Base-by-base conservation (phyloP, 1,139 yeast species). In the Zygoascus hellenicus region DNA sequence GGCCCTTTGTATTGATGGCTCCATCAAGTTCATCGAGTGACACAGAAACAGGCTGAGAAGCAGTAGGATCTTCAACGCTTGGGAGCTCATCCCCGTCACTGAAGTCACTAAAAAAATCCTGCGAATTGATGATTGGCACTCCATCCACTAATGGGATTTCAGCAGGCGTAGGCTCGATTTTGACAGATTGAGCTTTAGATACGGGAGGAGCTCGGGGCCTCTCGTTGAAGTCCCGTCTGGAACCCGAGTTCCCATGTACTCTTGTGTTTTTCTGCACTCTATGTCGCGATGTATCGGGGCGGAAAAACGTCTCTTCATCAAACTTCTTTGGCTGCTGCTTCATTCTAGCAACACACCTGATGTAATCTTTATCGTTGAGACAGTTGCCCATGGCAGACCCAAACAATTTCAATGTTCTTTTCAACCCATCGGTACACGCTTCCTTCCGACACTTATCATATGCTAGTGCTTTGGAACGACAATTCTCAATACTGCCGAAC, bases 301-400 rank as follows among this genome's bases (percentile, higher is more conserved):
- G 47, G 17, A 49, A 40, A 15, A 56, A 49, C 3, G 48, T 45
- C 16, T 45, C 47, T 13, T 59, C 60, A 22, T 48, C 49, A 19
- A 56, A 48, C 10, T 47, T 38, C 22, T 43, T 46, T 32, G 41
- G 37, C 3, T 45, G 54, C 1, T 42, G 49, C 38, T 61, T 58
- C 43, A 81, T 72, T 48, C 74, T 72, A 44, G 73, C 71, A 42
- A 84, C 73, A 52, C 78, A 72, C 32, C 72, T 67, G 11, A 76
- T 64, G 48, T 78, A 79, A 30, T 71, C 69, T 53, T 75, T 74
- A 61, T 84, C 90, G 58, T 84, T 83, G 16, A 84, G 70, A 60
- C 94, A 84, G 61, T 83, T 83, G 1, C 94, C 94, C 55, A 84
- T 66, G 0, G 81, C 81, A 59, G 83, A 82, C 30, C 95, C 95